These are phyloP conservation scores for Sanghuangporus baumii DNA, from an alignment of 1,284 basidiomycete species.

Conservation along the genomic window DNA sequence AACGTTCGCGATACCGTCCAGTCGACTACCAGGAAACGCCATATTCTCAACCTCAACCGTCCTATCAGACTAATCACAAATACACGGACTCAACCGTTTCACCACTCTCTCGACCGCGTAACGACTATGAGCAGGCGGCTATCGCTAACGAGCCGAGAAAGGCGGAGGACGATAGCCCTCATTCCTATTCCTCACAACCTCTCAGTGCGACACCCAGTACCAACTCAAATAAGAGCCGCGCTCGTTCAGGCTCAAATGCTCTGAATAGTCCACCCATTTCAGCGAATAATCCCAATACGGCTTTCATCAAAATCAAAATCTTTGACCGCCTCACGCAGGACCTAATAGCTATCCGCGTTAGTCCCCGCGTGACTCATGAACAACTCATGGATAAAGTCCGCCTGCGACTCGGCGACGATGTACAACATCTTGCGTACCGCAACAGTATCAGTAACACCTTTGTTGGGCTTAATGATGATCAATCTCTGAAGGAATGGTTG, in stretches of 20 bases:
- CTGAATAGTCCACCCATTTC: conserved; percentile 65
- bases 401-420: conserved; percentile 75
- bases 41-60: conserved; percentile 8
- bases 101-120: conserved; percentile 8
- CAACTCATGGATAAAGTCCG: conserved; percentile 92
- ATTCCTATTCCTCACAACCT: conserved; percentile 24
- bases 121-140: conserved; percentile 3
- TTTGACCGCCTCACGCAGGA: conserved; percentile 91
- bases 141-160: neutral
- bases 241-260: conserved; percentile 39
- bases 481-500: conserved; percentile 76
- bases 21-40: neutral
- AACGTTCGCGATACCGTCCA: neutral
- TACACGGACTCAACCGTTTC: conserved; percentile 6
- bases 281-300: conserved; percentile 67
- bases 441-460: conserved; percentile 64
- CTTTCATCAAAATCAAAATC: conserved; percentile 97
- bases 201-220: conserved; percentile 20
- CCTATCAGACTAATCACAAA: conserved; percentile 6
- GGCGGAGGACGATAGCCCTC: conserved; percentile 11
- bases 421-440: conserved; percentile 67
- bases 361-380: conserved; percentile 81
- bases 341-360: conserved; percentile 95
- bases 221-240: conserved; percentile 7
- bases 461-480: conserved; percentile 64